Evolutionary conservation across 2,329 filamentous ascomycete species (phyloP).

Genomic region (Aspergillus tubingensis): DNA sequence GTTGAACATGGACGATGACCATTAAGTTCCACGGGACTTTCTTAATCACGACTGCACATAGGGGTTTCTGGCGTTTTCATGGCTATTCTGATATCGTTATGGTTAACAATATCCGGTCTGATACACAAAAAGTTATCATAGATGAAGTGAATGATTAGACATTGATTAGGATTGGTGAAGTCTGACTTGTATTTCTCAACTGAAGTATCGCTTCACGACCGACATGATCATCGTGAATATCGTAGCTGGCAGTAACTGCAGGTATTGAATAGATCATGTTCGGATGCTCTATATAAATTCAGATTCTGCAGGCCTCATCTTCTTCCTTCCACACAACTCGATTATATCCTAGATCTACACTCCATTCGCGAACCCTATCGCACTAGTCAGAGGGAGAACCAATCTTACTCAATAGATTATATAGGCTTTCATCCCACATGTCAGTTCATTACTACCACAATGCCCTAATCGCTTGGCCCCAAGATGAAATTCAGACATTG

Average conservation of each 20-base stretch:
- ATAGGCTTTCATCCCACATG: too few relatives aligned
- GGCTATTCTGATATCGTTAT: slow-evolving; percentile 3
- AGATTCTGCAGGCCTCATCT: too few relatives aligned
- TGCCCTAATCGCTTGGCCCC: too few relatives aligned
- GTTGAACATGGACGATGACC: slow-evolving; percentile 59
- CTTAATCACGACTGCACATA: background rate
- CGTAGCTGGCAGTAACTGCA: background rate
- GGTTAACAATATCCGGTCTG: slow-evolving; percentile 2
- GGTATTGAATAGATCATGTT: too few relatives aligned
- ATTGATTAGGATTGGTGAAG: background rate
- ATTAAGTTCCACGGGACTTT: slow-evolving; percentile 1
- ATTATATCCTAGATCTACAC: too few relatives aligned
- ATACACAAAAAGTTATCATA: slow-evolving; percentile 1
- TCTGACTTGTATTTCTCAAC: background rate
- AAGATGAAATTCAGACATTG: too few relatives aligned
- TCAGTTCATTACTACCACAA: too few relatives aligned
- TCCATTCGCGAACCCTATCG: too few relatives aligned
- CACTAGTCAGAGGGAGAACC: too few relatives aligned
- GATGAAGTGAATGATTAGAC: slow-evolving; percentile 1
- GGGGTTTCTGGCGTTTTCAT: slow-evolving; percentile 1
- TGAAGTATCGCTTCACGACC: background rate
- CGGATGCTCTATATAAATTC: too few relatives aligned
- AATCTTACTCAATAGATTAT: too few relatives aligned
- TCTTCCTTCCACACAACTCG: too few relatives aligned
- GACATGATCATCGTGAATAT: background rate